Base-by-base conservation (phyloP, 805 yeast species). In the Nematodospora valgi region DNA sequence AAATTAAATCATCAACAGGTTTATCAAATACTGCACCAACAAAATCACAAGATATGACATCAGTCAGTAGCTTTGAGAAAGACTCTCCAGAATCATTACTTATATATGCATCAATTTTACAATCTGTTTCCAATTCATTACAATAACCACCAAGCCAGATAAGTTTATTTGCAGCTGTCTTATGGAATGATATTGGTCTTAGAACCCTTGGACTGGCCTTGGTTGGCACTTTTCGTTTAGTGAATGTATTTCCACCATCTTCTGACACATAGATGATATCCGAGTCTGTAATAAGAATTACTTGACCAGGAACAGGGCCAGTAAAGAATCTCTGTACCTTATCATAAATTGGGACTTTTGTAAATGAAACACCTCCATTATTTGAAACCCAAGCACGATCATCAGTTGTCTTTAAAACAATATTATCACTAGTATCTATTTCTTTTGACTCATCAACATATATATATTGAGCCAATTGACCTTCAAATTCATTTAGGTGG, bases 91-190 rank as follows among this genome's bases (percentile, higher is more conserved):
- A 76, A 59, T 89, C 78, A 17, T 56, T 61, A 2, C 96, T 81
- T 37, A 76, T 62, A 45, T 69, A 82, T 0, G 89, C 81, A 6
- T 68, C 68, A 1, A 72, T 54, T 31, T 67, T 64, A 58, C 97
- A 89, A 13, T 65, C 58, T 1, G 45, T 36, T 2, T 95, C 83
- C 11, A 72, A 72, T 19, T 70, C 64, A 27, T 74, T 75, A 5
- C 91, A 84, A 44, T 70, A 64, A 28, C 74, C 74, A 4, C 93
- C 85, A 46, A 74, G 72, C 72, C 84, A 82, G 23, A 93, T 79
- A 46, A 87, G 76, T 51, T 76, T 70, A 6, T 73, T 58, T 1
- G 72, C 51, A 40, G 77, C 70, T 5, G 58, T 59, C 17, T 80
- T 76, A 54, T 82, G 81, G 66, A 87, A 89, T 9, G 77, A 63